Percentiles rank a stretch among this genome's conserved stretches.
phyloP scores from a whole-genome alignment of 139 green algal species.

The Marvania coccoides region DNA sequence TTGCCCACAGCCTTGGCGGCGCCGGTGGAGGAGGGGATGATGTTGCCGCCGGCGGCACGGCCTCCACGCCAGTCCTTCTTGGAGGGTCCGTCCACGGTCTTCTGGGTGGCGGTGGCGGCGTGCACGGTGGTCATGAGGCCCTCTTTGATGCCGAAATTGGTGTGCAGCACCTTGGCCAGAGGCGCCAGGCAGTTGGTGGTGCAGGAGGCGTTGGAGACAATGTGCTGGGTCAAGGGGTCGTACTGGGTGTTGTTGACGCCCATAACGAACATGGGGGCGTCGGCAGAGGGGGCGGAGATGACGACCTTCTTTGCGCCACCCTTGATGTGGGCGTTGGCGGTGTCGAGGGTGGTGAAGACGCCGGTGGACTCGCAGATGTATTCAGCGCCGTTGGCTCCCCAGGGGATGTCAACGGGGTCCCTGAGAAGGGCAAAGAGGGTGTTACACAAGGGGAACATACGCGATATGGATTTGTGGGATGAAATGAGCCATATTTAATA shows the following conservation, averaged over 20 bases:
- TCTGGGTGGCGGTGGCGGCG: conserved; percentile 87
- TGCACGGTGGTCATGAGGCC: conserved; percentile 57
- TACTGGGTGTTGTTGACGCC: conserved; percentile 87
- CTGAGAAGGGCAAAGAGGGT: background rate
- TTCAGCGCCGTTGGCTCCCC: conserved; percentile 61
- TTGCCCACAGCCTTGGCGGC: conserved; percentile 84
- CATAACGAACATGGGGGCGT: conserved; percentile 91
- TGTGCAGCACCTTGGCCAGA: conserved; percentile 83
- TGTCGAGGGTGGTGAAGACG: conserved; percentile 85
- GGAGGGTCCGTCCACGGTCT: conserved; percentile 86
- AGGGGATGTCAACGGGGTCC: conserved; percentile 76
- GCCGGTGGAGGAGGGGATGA: conserved; percentile 91
- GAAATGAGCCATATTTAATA: background rate
- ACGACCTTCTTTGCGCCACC: conserved; percentile 86
- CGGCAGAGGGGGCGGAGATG: conserved; percentile 83
- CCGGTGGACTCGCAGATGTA: conserved; percentile 87
- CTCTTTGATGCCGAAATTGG: conserved; percentile 74
- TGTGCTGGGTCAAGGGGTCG: conserved; percentile 45
- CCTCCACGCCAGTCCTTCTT: conserved; percentile 93
- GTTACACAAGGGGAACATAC: too few species aligned
- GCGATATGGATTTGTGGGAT: background rate
- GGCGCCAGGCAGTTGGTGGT: conserved; percentile 97
- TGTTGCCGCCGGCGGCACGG: conserved; percentile 74
- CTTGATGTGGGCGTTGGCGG: conserved; percentile 58
- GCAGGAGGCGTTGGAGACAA: conserved; percentile 86